Conservation (phyloP, 768 basidiomycete species). For the Cyathus striatus region DNA sequence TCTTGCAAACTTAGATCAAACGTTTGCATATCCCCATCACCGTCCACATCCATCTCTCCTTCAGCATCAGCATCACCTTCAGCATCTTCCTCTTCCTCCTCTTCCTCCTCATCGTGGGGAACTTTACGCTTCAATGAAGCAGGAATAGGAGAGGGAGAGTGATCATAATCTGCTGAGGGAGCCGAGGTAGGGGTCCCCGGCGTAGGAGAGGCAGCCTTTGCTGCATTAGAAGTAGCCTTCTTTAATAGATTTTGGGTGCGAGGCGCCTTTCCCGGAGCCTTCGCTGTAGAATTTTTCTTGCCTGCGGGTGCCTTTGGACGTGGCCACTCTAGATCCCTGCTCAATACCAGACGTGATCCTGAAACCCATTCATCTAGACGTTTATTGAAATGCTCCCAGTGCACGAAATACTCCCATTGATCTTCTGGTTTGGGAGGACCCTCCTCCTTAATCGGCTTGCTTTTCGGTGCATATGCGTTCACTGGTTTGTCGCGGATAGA, state of each 20-base stretch:
- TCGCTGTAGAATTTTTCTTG: constrained; percentile 48
- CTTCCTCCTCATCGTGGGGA: constrained; percentile 63
- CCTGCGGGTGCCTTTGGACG: constrained; percentile 68
- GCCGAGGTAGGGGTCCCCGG: constrained; percentile 55
- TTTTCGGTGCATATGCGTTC: constrained; percentile 51
- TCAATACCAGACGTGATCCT: constrained; percentile 79
- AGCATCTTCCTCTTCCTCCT: constrained; percentile 57
- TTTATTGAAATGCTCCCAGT: constrained; percentile 99
- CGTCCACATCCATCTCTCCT: constrained; percentile 72
- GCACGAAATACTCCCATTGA: constrained; percentile 92
- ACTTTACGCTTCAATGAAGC: constrained; percentile 60
- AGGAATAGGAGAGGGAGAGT: constrained; percentile 56
- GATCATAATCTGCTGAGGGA: constrained; percentile 28
- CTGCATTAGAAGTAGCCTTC: constrained; percentile 67
- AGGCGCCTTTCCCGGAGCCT: constrained; percentile 60
- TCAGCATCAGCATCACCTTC: constrained; percentile 58
- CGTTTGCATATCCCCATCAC: constrained; percentile 68
- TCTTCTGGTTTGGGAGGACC: constrained; percentile 54
- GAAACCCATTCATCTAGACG: constrained; percentile 97
- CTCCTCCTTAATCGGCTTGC: constrained; percentile 34
- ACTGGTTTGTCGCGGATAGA: constrained; percentile 87
- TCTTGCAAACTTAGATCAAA: constrained; percentile 58
- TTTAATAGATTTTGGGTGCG: constrained; percentile 57
- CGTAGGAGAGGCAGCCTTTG: constrained; percentile 51
- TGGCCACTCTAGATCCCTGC: constrained; percentile 91